Evolutionary conservation across 2,329 filamentous ascomycete species (phyloP).

Genomic region (Phialophora macrospora): DNA sequence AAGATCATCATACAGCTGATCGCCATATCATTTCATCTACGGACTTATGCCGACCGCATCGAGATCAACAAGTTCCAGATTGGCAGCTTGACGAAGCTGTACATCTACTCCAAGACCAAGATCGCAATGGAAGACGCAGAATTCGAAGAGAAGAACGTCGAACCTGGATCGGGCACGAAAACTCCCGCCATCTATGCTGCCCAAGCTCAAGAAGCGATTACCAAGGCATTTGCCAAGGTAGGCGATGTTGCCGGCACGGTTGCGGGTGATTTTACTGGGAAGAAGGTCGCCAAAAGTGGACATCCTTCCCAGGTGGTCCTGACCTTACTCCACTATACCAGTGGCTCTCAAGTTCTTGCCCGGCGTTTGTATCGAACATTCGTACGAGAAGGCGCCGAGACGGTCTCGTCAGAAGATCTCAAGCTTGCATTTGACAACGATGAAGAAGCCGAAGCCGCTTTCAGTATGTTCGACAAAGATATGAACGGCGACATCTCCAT

Average conservation of each 20-base stretch:
- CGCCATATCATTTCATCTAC: constrained; percentile 86
- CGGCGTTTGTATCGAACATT: constrained; percentile 88
- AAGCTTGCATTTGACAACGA: constrained; percentile 76
- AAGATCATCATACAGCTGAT: constrained; percentile 96
- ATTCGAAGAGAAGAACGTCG: constrained; percentile 64
- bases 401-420: constrained; percentile 77
- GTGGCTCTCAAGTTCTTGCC: constrained; percentile 80
- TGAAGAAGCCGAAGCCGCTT: constrained; percentile 87
- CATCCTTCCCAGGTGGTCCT: constrained; percentile 85
- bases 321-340: constrained; percentile 72
- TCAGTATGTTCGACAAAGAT: constrained; percentile 92
- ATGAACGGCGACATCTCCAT: constrained; percentile 96
- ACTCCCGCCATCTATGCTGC: constrained; percentile 75
- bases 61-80: constrained; percentile 93
- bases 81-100: constrained; percentile 67
- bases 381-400: constrained; percentile 73
- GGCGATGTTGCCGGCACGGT: constrained; percentile 84
- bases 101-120: constrained; percentile 67
- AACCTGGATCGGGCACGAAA: constrained; percentile 63
- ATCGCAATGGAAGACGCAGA: constrained; percentile 76
- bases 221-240: constrained; percentile 75
- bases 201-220: constrained; percentile 74
- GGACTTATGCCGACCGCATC: constrained; percentile 89
- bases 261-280: constrained; percentile 89
- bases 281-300: constrained; percentile 67